Percentiles rank a stretch among this genome's conserved stretches.
These are phyloP conservation scores for Monosporascus sp. DNA, from an alignment of 2,329 filamentous ascomycete species.

Conservation along the genomic window DNA sequence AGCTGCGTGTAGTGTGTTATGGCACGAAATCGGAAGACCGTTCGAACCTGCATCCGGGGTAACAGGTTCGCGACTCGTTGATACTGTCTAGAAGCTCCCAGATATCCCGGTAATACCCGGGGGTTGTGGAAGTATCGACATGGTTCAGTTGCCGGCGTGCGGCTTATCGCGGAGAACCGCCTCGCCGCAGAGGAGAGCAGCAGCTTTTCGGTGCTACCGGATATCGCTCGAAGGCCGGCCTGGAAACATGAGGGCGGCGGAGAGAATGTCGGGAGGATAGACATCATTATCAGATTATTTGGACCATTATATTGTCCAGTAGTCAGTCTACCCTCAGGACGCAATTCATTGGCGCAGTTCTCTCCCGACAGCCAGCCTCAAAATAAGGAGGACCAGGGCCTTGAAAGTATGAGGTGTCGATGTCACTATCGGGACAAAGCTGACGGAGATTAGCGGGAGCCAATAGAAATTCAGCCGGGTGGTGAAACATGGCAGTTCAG, in stretches of 20 bases:
- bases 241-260: constrained; percentile 24
- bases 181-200: constrained; percentile 11
- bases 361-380: no score
- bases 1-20: constrained; percentile 53
- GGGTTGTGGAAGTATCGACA: constrained; percentile 15
- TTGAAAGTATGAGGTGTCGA: no score
- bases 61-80: constrained; percentile 6
- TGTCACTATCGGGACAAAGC: no score
- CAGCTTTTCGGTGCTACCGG: constrained; percentile 17
- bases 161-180: constrained; percentile 14
- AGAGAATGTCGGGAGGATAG: constrained; percentile 18
- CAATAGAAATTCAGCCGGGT: no score
- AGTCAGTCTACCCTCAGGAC: no score
- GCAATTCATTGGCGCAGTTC: no score
- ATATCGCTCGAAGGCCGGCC: constrained; percentile 25
- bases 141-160: constrained; percentile 4
- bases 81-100: not conserved
- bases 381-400: no score
- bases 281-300: constrained; percentile 22
- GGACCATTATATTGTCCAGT: constrained; percentile 17
- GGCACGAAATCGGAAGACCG: constrained; percentile 27
- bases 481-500: no score
- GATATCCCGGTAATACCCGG: constrained; percentile 8
- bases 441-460: no score
- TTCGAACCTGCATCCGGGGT: constrained; percentile 19